phyloP scores from a whole-genome alignment of 2,329 filamentous ascomycete species.

The Monosporascus sp. region DNA sequence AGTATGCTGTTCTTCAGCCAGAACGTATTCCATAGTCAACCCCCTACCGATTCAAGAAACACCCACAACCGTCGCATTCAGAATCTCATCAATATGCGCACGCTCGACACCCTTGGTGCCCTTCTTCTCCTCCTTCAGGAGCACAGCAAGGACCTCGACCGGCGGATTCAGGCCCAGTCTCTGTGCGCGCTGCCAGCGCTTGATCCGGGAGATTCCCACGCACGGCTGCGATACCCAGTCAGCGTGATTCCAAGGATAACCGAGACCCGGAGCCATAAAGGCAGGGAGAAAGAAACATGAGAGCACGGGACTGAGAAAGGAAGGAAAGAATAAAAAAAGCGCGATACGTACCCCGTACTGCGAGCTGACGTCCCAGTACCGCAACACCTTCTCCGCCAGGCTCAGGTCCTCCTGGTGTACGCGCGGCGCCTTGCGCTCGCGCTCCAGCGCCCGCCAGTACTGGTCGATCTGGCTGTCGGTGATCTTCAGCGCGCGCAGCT shows the following conservation, averaged over 20 bases:
- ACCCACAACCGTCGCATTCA: constrained; percentile 44
- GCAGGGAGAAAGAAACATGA: neutral
- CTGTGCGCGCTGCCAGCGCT: constrained; percentile 84
- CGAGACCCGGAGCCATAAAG: neutral
- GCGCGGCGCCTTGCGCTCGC: constrained; percentile 58
- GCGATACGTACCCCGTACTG: constrained; percentile 78
- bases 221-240: constrained; percentile 58
- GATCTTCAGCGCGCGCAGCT: constrained; percentile 58
- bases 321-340: neutral
- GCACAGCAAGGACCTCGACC: constrained; percentile 80
- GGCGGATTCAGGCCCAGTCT: constrained; percentile 80
- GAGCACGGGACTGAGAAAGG: neutral
- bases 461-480: constrained; percentile 62
- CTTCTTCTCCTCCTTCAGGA: constrained; percentile 65
- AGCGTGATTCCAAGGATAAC: neutral
- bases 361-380: constrained; percentile 87
- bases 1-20: neutral
- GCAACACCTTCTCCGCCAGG: constrained; percentile 75
- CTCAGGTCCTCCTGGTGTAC: constrained; percentile 74
- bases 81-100: constrained; percentile 69
- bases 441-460: constrained; percentile 75
- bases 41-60: constrained; percentile 12
- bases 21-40: neutral
- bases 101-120: constrained; percentile 51
- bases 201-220: constrained; percentile 74